These are phyloP conservation scores for Chaetomium sp. DNA, from an alignment of 2,329 filamentous ascomycete genomes.

Conservation along the genomic window DNA sequence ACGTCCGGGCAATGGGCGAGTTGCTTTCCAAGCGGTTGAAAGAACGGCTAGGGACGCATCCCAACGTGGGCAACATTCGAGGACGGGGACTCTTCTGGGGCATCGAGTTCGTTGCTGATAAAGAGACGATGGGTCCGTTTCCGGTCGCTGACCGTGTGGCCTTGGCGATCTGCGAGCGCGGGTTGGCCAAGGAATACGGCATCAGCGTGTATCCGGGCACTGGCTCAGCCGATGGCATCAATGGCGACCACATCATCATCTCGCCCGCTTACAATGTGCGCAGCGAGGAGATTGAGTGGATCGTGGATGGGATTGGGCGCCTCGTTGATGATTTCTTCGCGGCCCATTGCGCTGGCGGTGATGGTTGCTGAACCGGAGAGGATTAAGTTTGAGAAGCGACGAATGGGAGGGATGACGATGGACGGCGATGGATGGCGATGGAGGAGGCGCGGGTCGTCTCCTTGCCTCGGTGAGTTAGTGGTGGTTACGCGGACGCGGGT, in stretches of 20 bases:
- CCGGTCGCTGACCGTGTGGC: constrained; percentile 39
- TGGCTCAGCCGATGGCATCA: constrained; percentile 61
- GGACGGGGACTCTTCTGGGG: constrained; percentile 51
- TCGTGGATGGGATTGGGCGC: constrained; percentile 54
- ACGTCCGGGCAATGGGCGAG: constrained; percentile 41
- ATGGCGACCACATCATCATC: constrained; percentile 70
- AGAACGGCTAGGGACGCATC: constrained; percentile 38
- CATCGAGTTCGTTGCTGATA: constrained; percentile 47
- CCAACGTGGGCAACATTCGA: constrained; percentile 47
- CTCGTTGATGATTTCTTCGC: constrained; percentile 56
- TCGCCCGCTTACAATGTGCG: constrained; percentile 69
- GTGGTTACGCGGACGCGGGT: neutral
- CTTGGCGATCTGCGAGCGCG: constrained; percentile 41
- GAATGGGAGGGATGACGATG: neutral
- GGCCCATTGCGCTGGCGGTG: neutral
- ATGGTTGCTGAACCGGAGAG: neutral
- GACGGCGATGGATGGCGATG: no score
- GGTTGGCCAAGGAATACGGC: constrained; percentile 39
- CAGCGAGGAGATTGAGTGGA: constrained; percentile 55
- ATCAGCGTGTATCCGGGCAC: constrained; percentile 63
- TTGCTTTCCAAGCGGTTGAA: constrained; percentile 39
- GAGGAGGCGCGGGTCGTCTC: neutral
- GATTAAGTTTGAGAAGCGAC: neutral
- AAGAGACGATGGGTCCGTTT: constrained; percentile 40
- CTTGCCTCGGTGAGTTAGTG: neutral